A percentile compares a stretch with the other conserved stretches of the same genome.
phyloP scores from a whole-genome alignment of 768 basidiomycete genomes.

The Mycena haematopus region DNA sequence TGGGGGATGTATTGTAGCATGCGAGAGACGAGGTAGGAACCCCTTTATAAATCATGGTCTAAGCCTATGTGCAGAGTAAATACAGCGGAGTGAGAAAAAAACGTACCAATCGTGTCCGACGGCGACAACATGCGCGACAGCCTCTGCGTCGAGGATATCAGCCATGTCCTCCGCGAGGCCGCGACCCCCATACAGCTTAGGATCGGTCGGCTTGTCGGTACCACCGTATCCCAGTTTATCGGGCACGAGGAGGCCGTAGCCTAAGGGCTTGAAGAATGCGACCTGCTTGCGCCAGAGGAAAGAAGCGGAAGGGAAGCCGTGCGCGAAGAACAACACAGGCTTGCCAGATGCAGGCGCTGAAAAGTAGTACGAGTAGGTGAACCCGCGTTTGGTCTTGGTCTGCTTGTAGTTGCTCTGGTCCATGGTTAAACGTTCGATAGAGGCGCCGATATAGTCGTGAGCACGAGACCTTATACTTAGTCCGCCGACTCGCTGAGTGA shows the following conservation, averaged over 20 bases:
- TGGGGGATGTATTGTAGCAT: constrained; percentile 46
- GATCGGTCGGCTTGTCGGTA: constrained; percentile 52
- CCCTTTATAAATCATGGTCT: constrained; percentile 38
- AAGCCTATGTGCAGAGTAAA: not conserved
- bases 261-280: constrained; percentile 41
- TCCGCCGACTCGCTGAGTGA: too few species aligned
- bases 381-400: constrained; percentile 36
- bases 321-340: constrained; percentile 49
- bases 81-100: too few species aligned
- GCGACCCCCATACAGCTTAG: constrained; percentile 32
- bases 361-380: constrained; percentile 39
- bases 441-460: too few species aligned
- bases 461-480: too few species aligned
- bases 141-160: constrained; percentile 48
- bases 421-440: too few species aligned
- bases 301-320: constrained; percentile 52
- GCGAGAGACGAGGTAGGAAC: constrained; percentile 40
- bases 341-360: constrained; percentile 33
- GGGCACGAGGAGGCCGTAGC: constrained; percentile 54
- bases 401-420: constrained; percentile 19
- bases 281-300: constrained; percentile 49
- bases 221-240: constrained; percentile 60
- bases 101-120: constrained; percentile 49
- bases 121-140: constrained; percentile 40
- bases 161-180: constrained; percentile 41